A percentile compares a stretch with the other conserved stretches of the same genome.
These are phyloP conservation scores for Ceratocystis eucalypticola DNA, from an alignment of 2,329 filamentous ascomycete species.

Conservation along the genomic window DNA sequence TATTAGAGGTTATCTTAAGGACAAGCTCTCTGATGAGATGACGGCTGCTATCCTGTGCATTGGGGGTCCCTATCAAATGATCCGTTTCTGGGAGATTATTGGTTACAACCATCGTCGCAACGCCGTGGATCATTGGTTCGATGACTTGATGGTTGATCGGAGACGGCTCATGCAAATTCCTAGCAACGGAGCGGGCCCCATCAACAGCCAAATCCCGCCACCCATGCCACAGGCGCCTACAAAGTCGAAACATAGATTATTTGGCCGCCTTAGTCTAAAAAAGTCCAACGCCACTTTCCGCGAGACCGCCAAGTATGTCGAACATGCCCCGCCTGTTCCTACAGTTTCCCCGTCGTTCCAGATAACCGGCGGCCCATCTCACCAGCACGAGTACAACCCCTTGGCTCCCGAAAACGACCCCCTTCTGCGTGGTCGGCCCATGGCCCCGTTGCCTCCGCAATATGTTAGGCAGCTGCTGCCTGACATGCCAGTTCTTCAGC, in stretches of 20 bases:
- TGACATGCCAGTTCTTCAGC: conserved; percentile 44
- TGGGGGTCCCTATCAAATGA: conserved; percentile 48
- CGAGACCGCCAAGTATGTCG: neutral
- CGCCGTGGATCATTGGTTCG: conserved; percentile 48
- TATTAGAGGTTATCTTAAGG: conserved; percentile 48
- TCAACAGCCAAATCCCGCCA: conserved; percentile 27
- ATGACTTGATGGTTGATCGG: conserved; percentile 29
- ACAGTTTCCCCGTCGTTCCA: neutral
- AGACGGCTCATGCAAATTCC: conserved; percentile 26
- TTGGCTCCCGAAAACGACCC: conserved; percentile 7
- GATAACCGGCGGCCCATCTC: neutral
- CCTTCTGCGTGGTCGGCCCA: conserved; percentile 41
- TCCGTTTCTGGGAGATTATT: conserved; percentile 52
- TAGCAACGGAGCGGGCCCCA: neutral
- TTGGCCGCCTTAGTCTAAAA: conserved; percentile 41
- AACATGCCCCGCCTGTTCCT: neutral
- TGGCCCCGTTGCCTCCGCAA: conserved; percentile 40
- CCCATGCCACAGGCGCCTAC: conserved; percentile 23
- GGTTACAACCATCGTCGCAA: conserved; percentile 47
- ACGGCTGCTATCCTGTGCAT: conserved; percentile 47
- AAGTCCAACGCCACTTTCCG: conserved; percentile 33
- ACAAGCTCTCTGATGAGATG: conserved; percentile 48
- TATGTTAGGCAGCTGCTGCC: conserved; percentile 37
- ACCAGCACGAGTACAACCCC: conserved; percentile 12
- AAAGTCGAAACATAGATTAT: conserved; percentile 40